Base-by-base conservation (phyloP, 2,329 filamentous ascomycete genomes). In the Leptographium galeiforme region DNA sequence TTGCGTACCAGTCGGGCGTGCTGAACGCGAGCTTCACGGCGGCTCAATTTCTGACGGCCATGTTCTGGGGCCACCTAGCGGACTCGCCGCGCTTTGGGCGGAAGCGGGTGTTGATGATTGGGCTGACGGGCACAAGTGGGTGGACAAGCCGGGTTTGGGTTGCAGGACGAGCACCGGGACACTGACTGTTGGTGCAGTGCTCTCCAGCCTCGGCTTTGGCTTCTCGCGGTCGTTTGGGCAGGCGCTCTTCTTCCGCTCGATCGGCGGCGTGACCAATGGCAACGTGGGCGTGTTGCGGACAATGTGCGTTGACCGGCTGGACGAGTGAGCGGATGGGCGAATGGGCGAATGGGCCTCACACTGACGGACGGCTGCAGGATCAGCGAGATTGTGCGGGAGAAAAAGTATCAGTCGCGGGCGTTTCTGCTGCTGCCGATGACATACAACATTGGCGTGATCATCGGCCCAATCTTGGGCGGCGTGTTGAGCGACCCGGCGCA, bases 1-100 rank as follows among this genome's bases (percentile, higher is more conserved):
- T 95, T 59, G 80, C 89, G 0, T 75, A 77, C 19, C 88, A 93
- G 64, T 85, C 86, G 1, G 89, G 89, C 41, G 70, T 94, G 2
- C 72, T 95, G 30, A 81, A 87, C 48, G 87, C 85, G 13, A 82
- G 82, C 41, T 95, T 95, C 63, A 90, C 86, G 0, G 84, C 82
- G 0, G 84, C 85, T 0, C 89, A 95, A 64, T 91, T 91, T 62
- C 63, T 87, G 25, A 94, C 88, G 1, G 87, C 87, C 3, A 82
- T 95, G 65, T 67, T 88, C 56, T 95, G 89, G 89, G 89, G 89
- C 0, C 74, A 84, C 0, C 68, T 89, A 4, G 81, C 84, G 8
- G 77, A 82, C 61, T 76, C 76, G 8, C 77, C 78, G 40, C 72
- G 70, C 53, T 75, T 78, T 54, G 89, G 89, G 1, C 77, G 89